Percentiles rank a stretch among this genome's conserved stretches.
These are phyloP conservation scores for Tricholoma hemisulphureum DNA, from an alignment of 768 basidiomycete genomes.

Conservation along the genomic window DNA sequence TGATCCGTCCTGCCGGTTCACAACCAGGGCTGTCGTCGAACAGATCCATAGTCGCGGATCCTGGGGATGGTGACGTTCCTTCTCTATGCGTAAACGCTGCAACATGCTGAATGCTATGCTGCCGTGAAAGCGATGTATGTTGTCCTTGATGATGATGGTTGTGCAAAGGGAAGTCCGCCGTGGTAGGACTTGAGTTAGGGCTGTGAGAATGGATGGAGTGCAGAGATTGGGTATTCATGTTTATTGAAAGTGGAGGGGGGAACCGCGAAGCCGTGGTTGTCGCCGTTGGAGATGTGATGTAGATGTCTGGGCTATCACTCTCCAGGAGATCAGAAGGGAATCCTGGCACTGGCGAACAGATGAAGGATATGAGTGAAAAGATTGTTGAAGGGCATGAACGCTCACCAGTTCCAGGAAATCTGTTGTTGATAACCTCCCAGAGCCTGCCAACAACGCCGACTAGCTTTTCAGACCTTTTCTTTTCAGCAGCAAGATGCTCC, in stretches of 20 bases:
- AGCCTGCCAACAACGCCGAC: constrained; percentile 56
- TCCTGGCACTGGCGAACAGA: constrained; percentile 36
- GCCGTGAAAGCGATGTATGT: constrained; percentile 50
- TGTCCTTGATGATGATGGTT: constrained; percentile 34
- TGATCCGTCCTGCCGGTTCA: constrained; percentile 29
- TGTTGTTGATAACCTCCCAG: constrained; percentile 60
- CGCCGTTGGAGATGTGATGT: constrained; percentile 63
- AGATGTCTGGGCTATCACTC: constrained; percentile 65
- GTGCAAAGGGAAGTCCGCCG: constrained; percentile 42
- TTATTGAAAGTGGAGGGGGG: constrained; percentile 45
- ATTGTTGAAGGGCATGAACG: constrained; percentile 17
- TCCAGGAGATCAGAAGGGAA: constrained; percentile 57
- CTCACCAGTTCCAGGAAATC: constrained; percentile 55
- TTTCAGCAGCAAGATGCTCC: constrained; percentile 54
- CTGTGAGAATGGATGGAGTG: constrained; percentile 45
- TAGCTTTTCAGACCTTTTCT: constrained; percentile 60
- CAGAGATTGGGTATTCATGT: constrained; percentile 34
- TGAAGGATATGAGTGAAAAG: neutral
- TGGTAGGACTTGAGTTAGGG: constrained; percentile 45
- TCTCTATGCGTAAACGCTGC: constrained; percentile 35
- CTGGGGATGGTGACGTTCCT: constrained; percentile 37
- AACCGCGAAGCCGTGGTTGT: constrained; percentile 33
- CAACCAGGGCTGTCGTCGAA: constrained; percentile 37
- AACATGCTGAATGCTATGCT: constrained; percentile 61
- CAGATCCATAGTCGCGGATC: constrained; percentile 43